Base-by-base conservation (phyloP, 2,329 filamentous ascomycete species). In the Colletotrichum kahawae region DNA sequence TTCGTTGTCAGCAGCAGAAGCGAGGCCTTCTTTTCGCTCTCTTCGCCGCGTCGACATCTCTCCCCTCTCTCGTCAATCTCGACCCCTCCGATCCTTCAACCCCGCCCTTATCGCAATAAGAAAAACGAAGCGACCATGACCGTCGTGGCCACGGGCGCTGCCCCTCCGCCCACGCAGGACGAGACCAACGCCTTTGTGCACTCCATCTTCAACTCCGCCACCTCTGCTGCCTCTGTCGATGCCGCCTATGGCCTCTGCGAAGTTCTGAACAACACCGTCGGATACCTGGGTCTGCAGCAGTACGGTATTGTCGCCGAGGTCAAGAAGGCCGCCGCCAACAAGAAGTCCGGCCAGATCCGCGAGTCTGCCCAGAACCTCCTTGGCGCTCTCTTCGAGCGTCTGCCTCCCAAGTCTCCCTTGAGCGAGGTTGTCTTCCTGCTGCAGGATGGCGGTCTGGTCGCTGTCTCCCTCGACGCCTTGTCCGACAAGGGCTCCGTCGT, bases 291-390 rank as follows among this genome's bases (percentile, higher is more conserved):
- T 73, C 86, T 92, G 65, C 80, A 84, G 48, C 80, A 86, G 64
- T 92, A 91, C 80, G 89, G 89, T 77, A 82, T 92, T 78, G 80
- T 92, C 33, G 83, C 86, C 79, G 89, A 91, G 82, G 78, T 92
- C 77, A 90, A 88, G 82, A 91, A 98, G 89, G 95, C 95, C 48
- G 95, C 96, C 5, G 87, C 89, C 79, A 95, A 98, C 87, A 99
- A 98, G 92, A 99, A 99, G 90, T 96, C 93, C 84, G 94, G 93
- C 18, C 90, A 93, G 51, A 92, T 91, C 79, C 91, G 96, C 80
- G 97, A 99, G 87, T 95, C 95, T 81, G 94, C 96, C 78, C 97
- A 98, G 92, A 97, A 98, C 84, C 93, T 98, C 56, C 90, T 98
- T 29, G 97, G 97, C 72, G 96, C 97, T 70, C 88, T 99, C 62